phyloP scores from a whole-genome alignment of 2,329 filamentous ascomycete species.

The Annulohypoxylon truncatum region DNA sequence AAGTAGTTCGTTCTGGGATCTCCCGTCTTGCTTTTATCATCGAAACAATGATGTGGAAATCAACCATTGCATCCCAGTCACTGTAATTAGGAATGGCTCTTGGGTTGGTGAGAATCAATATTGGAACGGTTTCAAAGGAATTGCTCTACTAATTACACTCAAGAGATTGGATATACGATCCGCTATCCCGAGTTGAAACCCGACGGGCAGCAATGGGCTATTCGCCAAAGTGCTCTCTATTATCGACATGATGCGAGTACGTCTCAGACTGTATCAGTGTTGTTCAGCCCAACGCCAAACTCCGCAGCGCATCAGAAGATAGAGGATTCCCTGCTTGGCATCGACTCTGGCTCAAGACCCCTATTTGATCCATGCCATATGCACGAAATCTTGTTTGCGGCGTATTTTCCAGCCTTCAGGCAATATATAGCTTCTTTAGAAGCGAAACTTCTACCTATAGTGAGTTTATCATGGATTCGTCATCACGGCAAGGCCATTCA shows the following conservation, averaged over 20 bases:
- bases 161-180: constrained; percentile 47
- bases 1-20: constrained; percentile 40
- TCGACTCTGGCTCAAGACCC: neutral
- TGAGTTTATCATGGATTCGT: constrained; percentile 20
- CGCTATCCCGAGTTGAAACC: constrained; percentile 48
- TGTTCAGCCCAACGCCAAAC: constrained; percentile 45
- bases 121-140: neutral
- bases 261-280: constrained; percentile 39
- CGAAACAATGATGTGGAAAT: constrained; percentile 45
- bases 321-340: constrained; percentile 19
- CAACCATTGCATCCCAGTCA: constrained; percentile 45
- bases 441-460: constrained; percentile 42
- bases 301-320: constrained; percentile 41
- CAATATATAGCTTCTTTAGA: constrained; percentile 44
- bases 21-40: constrained; percentile 47
- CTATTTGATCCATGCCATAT: constrained; percentile 32
- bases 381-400: constrained; percentile 41
- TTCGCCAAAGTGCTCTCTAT: constrained; percentile 47
- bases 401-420: constrained; percentile 45
- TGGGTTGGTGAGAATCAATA: constrained; percentile 38
- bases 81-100: constrained; percentile 28
- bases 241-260: constrained; percentile 43
- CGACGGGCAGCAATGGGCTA: constrained; percentile 41
- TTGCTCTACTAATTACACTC: constrained; percentile 1
- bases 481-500: neutral